Percentiles rank a stretch among this genome's conserved stretches.
phyloP scores from a whole-genome alignment of 2,329 filamentous ascomycete genomes.

The Aspergillus sp. region DNA sequence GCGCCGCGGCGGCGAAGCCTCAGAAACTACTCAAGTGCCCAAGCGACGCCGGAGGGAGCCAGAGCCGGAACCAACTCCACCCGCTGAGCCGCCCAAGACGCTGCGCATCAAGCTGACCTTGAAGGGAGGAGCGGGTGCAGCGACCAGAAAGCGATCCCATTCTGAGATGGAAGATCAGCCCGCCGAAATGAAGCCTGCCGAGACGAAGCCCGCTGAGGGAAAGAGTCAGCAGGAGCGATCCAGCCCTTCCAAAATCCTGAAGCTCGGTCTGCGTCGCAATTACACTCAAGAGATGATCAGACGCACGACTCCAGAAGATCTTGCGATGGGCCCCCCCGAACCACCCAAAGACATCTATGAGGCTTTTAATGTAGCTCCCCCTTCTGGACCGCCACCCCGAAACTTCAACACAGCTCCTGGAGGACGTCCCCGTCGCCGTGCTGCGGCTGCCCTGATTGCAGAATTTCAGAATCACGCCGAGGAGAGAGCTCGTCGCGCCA shows the following conservation, averaged over 20 bases:
- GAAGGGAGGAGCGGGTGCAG: slow-evolving; percentile 7
- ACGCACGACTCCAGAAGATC: neutral
- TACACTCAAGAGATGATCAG: neutral
- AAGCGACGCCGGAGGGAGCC: slow-evolving; percentile 19
- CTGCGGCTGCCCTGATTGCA: slow-evolving; percentile 23
- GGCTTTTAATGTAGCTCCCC: neutral
- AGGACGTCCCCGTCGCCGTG: slow-evolving; percentile 27
- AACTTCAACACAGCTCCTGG: slow-evolving; percentile 13
- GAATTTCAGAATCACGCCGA: slow-evolving; percentile 23
- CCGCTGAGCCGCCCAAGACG: slow-evolving; percentile 10
- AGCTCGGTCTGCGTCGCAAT: neutral
- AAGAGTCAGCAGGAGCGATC: neutral
- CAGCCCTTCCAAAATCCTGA: slow-evolving; percentile 5
- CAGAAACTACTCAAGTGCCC: slow-evolving; percentile 4
- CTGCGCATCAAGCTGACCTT: slow-evolving; percentile 19
- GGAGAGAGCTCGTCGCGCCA: slow-evolving; percentile 21
- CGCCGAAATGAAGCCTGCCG: neutral
- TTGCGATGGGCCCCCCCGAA: too few relatives aligned
- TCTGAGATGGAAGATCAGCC: slow-evolving; percentile 13
- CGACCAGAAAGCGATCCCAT: slow-evolving; percentile 20
- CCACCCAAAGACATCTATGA: neutral
- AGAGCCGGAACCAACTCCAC: neutral
- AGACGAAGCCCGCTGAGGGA: too few relatives aligned
- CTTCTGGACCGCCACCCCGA: neutral
- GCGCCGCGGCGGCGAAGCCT: slow-evolving; percentile 14